Base-by-base conservation (phyloP, 2,329 filamentous ascomycete species). In the Pyrenophora seminiperda region DNA sequence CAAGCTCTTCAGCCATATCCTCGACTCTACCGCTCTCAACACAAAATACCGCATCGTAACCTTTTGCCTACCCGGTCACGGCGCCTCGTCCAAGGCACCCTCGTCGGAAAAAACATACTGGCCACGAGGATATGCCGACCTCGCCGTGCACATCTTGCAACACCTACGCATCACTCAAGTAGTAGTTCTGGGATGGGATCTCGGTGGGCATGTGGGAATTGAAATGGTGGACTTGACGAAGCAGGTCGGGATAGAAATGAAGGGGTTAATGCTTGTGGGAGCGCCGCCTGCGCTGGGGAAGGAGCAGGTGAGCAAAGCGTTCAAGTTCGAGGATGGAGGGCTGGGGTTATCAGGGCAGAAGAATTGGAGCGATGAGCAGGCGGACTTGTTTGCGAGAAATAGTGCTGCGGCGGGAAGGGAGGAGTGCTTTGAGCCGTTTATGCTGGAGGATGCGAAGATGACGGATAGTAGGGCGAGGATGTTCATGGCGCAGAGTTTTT, bases 61-160 rank as follows among this genome's bases (percentile, higher is more conserved):
- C 7, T 62, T 72, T 45, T 68, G 71, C 48, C 64, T 72, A 31
- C 71, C 70, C 19, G 70, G 71, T 51, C 71, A 73, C 41, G 70
- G 71, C 41, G 53, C 58, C 10, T 61, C 54, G 27, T 58, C 50
- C 39, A 61, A 72, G 30, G 66, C 70, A 7, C 58, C 59, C 2
- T 39, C 64, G 27, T 65, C 67, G 0, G 36, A 54, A 2, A 44
- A 30, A 1, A 55, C 53, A 10, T 73, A 73, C 57, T 64, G 51
- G 18, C 63, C 62, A 58, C 47, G 61, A 1, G 69, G 60, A 31
- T 73, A 73, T 53, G 69, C 69, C 18, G 58, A 65, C 3, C 58
- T 66, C 14, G 66, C 68, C 2, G 34, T 70, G 2, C 46, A 66
- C n/a, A 55, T 72, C 10, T 59, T 72, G 4, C 29, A 58, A 7